Conservation (phyloP, 331 rosid species). For the Malus hybrid region DNA sequence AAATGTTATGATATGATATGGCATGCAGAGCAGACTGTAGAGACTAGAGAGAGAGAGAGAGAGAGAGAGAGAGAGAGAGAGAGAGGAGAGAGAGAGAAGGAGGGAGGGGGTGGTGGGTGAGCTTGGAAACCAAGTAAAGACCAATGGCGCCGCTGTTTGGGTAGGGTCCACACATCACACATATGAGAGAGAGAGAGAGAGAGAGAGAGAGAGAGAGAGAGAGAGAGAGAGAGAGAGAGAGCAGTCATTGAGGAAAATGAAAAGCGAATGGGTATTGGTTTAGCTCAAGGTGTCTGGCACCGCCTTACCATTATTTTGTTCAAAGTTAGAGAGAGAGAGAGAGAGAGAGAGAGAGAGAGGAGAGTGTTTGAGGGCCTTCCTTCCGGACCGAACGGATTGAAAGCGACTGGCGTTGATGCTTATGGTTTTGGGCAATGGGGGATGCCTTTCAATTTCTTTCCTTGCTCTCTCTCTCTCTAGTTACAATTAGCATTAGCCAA, state of each 20-base stretch:
- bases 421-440: slow-evolving; percentile 47
- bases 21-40: not conserved
- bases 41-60: not conserved
- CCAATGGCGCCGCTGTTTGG: slow-evolving; percentile 80
- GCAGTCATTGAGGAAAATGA: not conserved
- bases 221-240: not conserved
- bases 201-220: not conserved
- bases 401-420: slow-evolving; percentile 28
- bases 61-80: slow-evolving; percentile 1
- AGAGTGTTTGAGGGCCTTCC: not conserved
- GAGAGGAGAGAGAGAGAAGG: not conserved
- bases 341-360: not conserved
- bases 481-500: not conserved
- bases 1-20: not conserved
- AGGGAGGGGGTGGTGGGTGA: slow-evolving; percentile 46
- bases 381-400: slow-evolving; percentile 30
- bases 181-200: not conserved
- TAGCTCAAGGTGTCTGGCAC: slow-evolving; percentile 23
- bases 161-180: slow-evolving; percentile 41
- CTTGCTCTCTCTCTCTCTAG: not conserved
- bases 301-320: not conserved
- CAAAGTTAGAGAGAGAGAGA: not conserved
- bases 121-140: slow-evolving; percentile 74
- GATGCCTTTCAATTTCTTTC: slow-evolving; percentile 7
- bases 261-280: slow-evolving; percentile 13